Conservation (phyloP, 768 basidiomycete genomes). For the Lentinula sp. region DNA sequence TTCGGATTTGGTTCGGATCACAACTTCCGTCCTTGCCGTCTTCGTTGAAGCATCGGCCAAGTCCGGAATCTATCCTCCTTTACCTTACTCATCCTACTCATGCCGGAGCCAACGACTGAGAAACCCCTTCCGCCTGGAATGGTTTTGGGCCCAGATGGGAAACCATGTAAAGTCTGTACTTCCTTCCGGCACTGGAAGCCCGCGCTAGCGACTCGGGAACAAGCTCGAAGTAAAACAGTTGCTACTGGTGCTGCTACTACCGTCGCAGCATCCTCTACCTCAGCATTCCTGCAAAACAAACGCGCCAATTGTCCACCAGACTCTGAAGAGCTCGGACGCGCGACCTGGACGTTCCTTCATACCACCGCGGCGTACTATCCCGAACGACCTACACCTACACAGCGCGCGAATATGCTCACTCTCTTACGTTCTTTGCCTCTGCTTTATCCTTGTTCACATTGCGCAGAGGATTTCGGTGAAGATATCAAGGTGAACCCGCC, state of each 20-base stretch:
- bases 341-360: slow-evolving; percentile 97
- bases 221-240: slow-evolving; percentile 17
- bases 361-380: slow-evolving; percentile 96
- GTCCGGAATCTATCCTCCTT: neutral
- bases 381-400: slow-evolving; percentile 63
- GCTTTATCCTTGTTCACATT: slow-evolving; percentile 85
- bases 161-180: slow-evolving; percentile 90
- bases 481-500: slow-evolving; percentile 64
- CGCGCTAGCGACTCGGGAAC: slow-evolving; percentile 19
- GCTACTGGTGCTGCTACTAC: slow-evolving; percentile 24
- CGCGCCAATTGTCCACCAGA: slow-evolving; percentile 83
- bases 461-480: slow-evolving; percentile 76
- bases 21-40: neutral
- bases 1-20: neutral
- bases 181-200: slow-evolving; percentile 71
- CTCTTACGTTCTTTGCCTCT: slow-evolving; percentile 73
- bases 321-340: slow-evolving; percentile 80
- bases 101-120: neutral
- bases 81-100: neutral
- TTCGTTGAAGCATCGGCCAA: neutral
- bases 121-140: slow-evolving; percentile 66
- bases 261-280: slow-evolving; percentile 12
- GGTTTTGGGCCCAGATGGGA: slow-evolving; percentile 89
- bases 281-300: slow-evolving; percentile 22
- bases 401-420: slow-evolving; percentile 79